These are phyloP conservation scores for Exophiala alcalophila DNA, from an alignment of 2,329 filamentous ascomycete species.

Conservation along the genomic window DNA sequence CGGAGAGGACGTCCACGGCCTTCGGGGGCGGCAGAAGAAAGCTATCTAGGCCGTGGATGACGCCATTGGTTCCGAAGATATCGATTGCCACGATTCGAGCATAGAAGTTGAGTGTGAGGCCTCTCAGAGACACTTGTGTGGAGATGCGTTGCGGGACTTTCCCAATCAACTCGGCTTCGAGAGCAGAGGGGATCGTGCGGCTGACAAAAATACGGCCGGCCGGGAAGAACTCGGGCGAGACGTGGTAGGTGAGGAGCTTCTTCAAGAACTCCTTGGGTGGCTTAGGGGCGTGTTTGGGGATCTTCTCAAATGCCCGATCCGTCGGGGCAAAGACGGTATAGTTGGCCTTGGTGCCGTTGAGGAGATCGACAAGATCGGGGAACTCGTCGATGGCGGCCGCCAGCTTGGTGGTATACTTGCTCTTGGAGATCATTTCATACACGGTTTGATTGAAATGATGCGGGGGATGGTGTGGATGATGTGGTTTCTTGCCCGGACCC, in stretches of 20 bases:
- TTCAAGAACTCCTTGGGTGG: slow-evolving; percentile 69
- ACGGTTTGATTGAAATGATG: slow-evolving; percentile 65
- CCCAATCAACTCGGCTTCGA: slow-evolving; percentile 60
- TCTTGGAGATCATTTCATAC: slow-evolving; percentile 73
- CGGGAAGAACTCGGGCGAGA: slow-evolving; percentile 65
- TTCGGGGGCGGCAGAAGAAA: slow-evolving; percentile 74
- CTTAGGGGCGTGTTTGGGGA: slow-evolving; percentile 56
- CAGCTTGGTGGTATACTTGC: slow-evolving; percentile 74
- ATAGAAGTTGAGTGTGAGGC: slow-evolving; percentile 74
- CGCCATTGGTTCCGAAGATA: slow-evolving; percentile 59
- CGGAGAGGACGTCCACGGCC: slow-evolving; percentile 60
- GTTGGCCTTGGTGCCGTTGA: slow-evolving; percentile 73
- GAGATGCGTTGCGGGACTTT: slow-evolving; percentile 69
- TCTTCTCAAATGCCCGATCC: slow-evolving; percentile 70
- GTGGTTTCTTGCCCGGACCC: slow-evolving; percentile 33
- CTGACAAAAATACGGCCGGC: slow-evolving; percentile 63
- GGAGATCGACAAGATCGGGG: slow-evolving; percentile 64
- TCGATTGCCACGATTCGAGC: slow-evolving; percentile 67
- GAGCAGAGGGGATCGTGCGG: slow-evolving; percentile 71
- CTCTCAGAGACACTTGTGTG: slow-evolving; percentile 60
- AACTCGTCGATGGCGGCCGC: slow-evolving; percentile 71
- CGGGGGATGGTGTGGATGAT: slow-evolving; percentile 38
- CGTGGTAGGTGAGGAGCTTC: slow-evolving; percentile 70
- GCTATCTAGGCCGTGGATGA: slow-evolving; percentile 73
- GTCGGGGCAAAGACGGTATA: slow-evolving; percentile 79